Evolutionary conservation across 495 filamentous ascomycete genomes (phyloP).

Genomic region (Trichoderma reesei): DNA sequence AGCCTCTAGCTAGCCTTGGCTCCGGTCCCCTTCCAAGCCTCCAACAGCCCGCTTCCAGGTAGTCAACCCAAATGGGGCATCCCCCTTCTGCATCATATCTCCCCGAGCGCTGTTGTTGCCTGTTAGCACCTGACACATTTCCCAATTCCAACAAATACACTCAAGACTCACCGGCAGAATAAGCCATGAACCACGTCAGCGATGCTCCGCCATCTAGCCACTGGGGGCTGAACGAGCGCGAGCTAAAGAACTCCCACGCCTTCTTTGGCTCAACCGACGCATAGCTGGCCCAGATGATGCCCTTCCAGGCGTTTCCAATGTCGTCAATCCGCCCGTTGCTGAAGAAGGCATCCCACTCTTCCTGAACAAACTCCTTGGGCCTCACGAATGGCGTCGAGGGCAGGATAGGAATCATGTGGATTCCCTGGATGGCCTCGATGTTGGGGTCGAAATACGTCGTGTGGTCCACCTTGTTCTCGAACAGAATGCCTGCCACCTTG

Average conservation of each 20-base stretch:
- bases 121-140: not conserved
- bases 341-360: conserved; percentile 86
- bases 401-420: conserved; percentile 90
- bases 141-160: not conserved
- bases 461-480: conserved; percentile 96
- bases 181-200: conserved; percentile 82
- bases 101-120: not conserved
- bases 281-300: conserved; percentile 74
- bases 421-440: conserved; percentile 80
- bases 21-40: not conserved
- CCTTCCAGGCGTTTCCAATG: conserved; percentile 70
- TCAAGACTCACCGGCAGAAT: conserved; percentile 50
- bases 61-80: not conserved
- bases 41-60: not conserved
- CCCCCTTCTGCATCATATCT: not conserved
- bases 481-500: conserved; percentile 84
- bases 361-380: conserved; percentile 53
- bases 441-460: conserved; percentile 84
- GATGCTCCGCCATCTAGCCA: conserved; percentile 83
- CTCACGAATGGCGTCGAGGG: conserved; percentile 62
- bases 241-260: conserved; percentile 65
- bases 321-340: conserved; percentile 46
- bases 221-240: conserved; percentile 50
- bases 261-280: conserved; percentile 64
- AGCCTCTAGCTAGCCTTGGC: not conserved